Evolutionary conservation across 495 filamentous ascomycete genomes (phyloP).

Genomic region (Staphylotrichum tortipilum): DNA sequence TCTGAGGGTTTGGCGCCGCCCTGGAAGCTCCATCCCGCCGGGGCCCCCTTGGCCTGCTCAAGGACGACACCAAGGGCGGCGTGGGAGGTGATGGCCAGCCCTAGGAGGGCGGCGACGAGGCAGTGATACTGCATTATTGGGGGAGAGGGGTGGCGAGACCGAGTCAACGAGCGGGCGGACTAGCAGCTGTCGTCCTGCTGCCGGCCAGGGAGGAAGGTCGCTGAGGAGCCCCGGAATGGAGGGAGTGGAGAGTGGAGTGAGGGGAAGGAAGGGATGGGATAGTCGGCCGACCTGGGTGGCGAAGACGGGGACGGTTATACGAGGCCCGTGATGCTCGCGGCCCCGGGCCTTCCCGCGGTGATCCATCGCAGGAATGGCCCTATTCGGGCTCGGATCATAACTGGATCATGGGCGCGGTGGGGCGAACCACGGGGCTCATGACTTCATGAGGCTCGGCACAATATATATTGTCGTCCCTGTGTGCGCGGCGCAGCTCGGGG

Average conservation of each 20-base stretch:
- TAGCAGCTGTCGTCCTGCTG: not conserved
- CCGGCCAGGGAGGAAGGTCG: not conserved
- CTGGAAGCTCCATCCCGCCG: constrained; percentile 19
- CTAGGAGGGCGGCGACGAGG: constrained; percentile 8
- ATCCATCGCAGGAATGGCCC: not conserved
- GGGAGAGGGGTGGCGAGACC: too few relatives aligned
- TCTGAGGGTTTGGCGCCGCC: constrained; percentile 18
- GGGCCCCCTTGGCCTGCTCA: constrained; percentile 11
- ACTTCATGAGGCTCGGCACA: not conserved
- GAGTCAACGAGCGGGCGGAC: not conserved
- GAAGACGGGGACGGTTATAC: not conserved
- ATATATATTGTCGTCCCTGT: not conserved
- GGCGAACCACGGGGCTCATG: not conserved
- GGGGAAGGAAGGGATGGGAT: too few relatives aligned
- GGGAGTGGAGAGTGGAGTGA: too few relatives aligned
- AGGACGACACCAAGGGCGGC: constrained; percentile 16
- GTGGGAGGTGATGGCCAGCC: constrained; percentile 1
- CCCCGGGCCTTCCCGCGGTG: not conserved
- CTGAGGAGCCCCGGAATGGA: too few relatives aligned
- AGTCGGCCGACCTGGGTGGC: too few relatives aligned
- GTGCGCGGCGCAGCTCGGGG: too few relatives aligned
- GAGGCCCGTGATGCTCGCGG: not conserved
- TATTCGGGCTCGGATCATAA: not conserved
- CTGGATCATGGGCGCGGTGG: not conserved
- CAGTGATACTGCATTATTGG: constrained; percentile 14